Conservation (phyloP, 2,329 filamentous ascomycete species). For the Aspergillus pseudoglaucus region DNA sequence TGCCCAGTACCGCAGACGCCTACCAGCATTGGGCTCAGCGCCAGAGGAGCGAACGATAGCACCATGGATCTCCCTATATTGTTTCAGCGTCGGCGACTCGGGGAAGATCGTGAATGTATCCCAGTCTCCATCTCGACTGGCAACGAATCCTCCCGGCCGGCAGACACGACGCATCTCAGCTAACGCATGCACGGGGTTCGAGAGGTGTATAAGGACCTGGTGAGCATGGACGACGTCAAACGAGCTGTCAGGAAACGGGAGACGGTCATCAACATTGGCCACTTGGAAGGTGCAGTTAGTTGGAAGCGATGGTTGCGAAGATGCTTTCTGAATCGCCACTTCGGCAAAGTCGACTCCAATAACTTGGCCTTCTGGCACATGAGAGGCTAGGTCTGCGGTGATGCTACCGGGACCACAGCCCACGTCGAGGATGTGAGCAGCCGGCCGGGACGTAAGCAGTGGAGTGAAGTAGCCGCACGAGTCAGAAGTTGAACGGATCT, state of each 20-base stretch:
- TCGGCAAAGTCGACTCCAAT: constrained; percentile 28
- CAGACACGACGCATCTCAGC: constrained; percentile 50
- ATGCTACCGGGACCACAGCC: constrained; percentile 42
- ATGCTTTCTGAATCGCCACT: constrained; percentile 21
- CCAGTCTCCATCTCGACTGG: constrained; percentile 35
- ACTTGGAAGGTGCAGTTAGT: constrained; percentile 29
- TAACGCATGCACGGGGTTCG: constrained; percentile 45
- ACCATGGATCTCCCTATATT: constrained; percentile 21
- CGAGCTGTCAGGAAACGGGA: constrained; percentile 39
- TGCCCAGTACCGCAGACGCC: not conserved
- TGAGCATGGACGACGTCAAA: constrained; percentile 58
- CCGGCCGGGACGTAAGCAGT: constrained; percentile 24
- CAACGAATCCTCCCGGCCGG: constrained; percentile 49
- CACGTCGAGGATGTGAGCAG: constrained; percentile 36
- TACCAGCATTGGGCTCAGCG: constrained; percentile 21
- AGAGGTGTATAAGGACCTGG: constrained; percentile 53
- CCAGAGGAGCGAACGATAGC: constrained; percentile 22
- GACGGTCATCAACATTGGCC: constrained; percentile 32
- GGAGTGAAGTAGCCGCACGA: constrained; percentile 35
- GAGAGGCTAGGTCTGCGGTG: constrained; percentile 33
- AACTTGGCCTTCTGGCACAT: constrained; percentile 34
- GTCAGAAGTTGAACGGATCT: constrained; percentile 27
- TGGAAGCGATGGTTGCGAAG: constrained; percentile 23
- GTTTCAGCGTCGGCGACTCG: constrained; percentile 15
- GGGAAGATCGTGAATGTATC: constrained; percentile 24